Base-by-base conservation (phyloP, 2,329 filamentous ascomycete genomes). In the Grosmannia serpens region DNA sequence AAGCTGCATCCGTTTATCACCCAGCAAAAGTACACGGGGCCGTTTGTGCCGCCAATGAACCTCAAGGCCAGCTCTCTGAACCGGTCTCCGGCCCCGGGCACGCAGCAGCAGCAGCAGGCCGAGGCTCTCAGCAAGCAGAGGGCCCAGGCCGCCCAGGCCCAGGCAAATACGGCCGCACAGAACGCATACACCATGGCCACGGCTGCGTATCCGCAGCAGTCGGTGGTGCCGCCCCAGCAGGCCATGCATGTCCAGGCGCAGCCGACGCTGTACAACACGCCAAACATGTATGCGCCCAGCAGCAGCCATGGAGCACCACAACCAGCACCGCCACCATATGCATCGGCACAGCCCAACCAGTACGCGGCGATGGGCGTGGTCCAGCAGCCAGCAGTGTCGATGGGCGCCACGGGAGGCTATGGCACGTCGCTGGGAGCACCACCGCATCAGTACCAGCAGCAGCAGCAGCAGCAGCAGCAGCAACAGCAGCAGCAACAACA, bases 1-100 rank as follows among this genome's bases (percentile, higher is more conserved):
- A 96, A 96, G 70, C 77, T 96, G 60, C 94, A 99, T 69, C 94
- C 94, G 0, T 99, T 99, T 72, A 99, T 99, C 69, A 99, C 94
- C 0, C 94, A 99, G 70, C 88, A 95, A 69, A 99, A 97, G 75
- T 99, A 87, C 69, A 96, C 91, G 0, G 91, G 91, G 0, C 91
- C 91, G 4, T 99, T 99, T 69, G 89, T 97, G 53, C 94, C 94
- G 10, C 92, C 92, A 2, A 96, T 96, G 91, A 96, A 95, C 68
- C 76, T 97, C 60, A 96, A 96, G 71, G 85, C 90, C 24, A 89
- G 88, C 66, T 88, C 89, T 2, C 78, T 89, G 58, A 91, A 89
- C 70, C 83, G 94, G 67, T 95, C 92, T 24, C 89, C 91, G 17
- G 91, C 92, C 7, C 92, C 91, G 6, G 92, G 91, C 46, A 94